phyloP scores from a whole-genome alignment of 306 rosid species.

The Ochetophila trinervis region DNA sequence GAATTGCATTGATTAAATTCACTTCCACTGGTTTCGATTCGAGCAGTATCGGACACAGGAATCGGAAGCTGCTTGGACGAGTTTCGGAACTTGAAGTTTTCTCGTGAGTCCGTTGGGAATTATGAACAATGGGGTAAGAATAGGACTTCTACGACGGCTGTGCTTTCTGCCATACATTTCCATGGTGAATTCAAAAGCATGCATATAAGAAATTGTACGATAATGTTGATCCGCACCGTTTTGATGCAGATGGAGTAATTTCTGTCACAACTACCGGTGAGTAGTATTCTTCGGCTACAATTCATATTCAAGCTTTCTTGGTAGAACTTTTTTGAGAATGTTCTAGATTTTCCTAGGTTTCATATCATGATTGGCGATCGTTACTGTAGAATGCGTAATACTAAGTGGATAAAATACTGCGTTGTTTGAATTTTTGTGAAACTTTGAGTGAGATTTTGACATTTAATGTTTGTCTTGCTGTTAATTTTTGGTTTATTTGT shows the following conservation, averaged over 20 bases:
- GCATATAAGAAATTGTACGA: background rate
- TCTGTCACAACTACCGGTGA: conserved; percentile 77
- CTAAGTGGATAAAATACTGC: too few species aligned
- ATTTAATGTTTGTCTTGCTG: too few species aligned
- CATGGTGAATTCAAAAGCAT: background rate
- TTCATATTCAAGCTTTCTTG: background rate
- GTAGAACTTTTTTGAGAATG: too few species aligned
- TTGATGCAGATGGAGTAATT: conserved; percentile 70
- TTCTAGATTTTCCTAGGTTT: too few species aligned
- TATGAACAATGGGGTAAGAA: conserved; percentile 61
- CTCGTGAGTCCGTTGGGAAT: conserved; percentile 21
- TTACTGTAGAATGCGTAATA: too few species aligned
- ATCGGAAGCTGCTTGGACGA: conserved; percentile 68
- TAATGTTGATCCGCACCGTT: conserved; percentile 11
- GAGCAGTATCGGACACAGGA: conserved; percentile 86
- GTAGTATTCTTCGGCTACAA: conserved; percentile 17
- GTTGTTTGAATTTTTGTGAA: background rate
- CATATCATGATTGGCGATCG: too few species aligned
- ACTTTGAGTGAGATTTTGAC: too few species aligned
- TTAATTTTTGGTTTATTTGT: background rate
- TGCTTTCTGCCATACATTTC: background rate
- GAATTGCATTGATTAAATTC: background rate
- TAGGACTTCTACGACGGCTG: conserved; percentile 7
- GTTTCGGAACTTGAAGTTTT: conserved; percentile 48
- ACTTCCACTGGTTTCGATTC: background rate